Evolutionary conservation across 1,139 yeast genomes (phyloP).

Genomic region (Petasospora rhodanensis): DNA sequence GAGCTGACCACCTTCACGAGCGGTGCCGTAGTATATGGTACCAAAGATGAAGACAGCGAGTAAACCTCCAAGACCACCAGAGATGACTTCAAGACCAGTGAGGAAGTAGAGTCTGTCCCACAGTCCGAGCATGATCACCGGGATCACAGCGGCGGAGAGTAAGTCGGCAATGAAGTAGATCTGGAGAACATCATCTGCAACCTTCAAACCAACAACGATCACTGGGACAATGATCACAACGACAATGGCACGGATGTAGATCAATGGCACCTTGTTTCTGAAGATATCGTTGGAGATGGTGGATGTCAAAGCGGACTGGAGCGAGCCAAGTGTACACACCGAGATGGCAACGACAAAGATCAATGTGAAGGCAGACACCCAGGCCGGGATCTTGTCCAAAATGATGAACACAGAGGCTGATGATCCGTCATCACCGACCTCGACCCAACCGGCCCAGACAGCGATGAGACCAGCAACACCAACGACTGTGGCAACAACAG

Average conservation of each 20-base stretch:
- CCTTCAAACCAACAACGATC: slow-evolving; percentile 74
- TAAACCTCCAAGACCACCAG: slow-evolving; percentile 81
- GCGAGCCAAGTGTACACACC: slow-evolving; percentile 84
- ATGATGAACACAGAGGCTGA: slow-evolving; percentile 67
- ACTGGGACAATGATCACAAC: slow-evolving; percentile 77
- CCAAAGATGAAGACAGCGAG: slow-evolving; percentile 81
- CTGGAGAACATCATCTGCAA: slow-evolving; percentile 77
- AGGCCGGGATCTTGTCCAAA: slow-evolving; percentile 69
- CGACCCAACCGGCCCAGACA: slow-evolving; percentile 80
- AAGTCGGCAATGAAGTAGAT: slow-evolving; percentile 89
- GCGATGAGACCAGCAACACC: slow-evolving; percentile 86
- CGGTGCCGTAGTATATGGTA: slow-evolving; percentile 64
- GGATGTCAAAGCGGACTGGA: slow-evolving; percentile 87
- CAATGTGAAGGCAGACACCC: slow-evolving; percentile 82
- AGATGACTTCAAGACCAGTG: slow-evolving; percentile 77
- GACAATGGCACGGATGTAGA: slow-evolving; percentile 70
- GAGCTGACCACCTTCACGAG: slow-evolving; percentile 74
- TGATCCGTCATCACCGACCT: slow-evolving; percentile 43
- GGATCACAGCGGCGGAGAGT: slow-evolving; percentile 81
- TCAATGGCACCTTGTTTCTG: slow-evolving; percentile 67
- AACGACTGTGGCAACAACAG: slow-evolving; percentile 60
- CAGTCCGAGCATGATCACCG: slow-evolving; percentile 79
- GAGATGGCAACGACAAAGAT: slow-evolving; percentile 71
- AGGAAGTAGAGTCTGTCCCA: slow-evolving; percentile 57
- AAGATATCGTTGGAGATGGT: slow-evolving; percentile 85